Conservation (phyloP, 1,284 basidiomycete species). For the Cryptococcus sp. region DNA sequence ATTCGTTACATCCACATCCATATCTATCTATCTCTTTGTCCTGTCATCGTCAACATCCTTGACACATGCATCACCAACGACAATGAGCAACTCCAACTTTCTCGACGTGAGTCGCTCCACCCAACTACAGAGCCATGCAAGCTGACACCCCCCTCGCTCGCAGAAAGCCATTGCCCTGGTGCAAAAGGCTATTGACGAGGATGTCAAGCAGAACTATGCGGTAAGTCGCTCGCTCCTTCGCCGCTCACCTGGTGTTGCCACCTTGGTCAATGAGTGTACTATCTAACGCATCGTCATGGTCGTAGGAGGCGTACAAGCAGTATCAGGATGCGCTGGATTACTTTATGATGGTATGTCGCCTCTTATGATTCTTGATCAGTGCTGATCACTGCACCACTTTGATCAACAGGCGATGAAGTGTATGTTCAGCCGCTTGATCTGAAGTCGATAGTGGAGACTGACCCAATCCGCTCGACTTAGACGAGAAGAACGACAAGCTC, state of each 20-base stretch:
- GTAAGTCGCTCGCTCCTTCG: constrained; percentile 22
- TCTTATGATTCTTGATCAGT: no score
- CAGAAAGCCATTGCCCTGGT: constrained; percentile 95
- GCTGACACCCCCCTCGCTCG: background rate
- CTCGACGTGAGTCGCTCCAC: constrained; percentile 54
- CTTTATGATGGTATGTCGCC: constrained; percentile 77
- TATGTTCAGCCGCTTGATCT: constrained; percentile 46
- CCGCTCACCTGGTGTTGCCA: background rate
- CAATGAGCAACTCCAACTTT: constrained; percentile 58
- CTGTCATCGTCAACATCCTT: background rate
- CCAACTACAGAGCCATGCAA: constrained; percentile 1
- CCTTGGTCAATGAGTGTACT: background rate
- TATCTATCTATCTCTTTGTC: background rate
- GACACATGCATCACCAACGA: constrained; percentile 4
- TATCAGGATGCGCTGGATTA: constrained; percentile 96
- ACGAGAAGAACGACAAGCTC: constrained; percentile 95
- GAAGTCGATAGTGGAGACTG: no score
- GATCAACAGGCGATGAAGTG: constrained; percentile 61
- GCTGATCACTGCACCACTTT: background rate
- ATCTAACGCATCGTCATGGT: constrained; percentile 13
- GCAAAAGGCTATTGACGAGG: constrained; percentile 92
- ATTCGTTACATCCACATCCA: background rate
- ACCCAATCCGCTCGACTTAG: constrained; percentile 54
- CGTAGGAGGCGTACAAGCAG: constrained; percentile 82
- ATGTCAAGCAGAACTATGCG: constrained; percentile 87